These are phyloP conservation scores for Linnemannia hyalina DNA, from an alignment of 192 early-diverging fungal species.

Conservation along the genomic window DNA sequence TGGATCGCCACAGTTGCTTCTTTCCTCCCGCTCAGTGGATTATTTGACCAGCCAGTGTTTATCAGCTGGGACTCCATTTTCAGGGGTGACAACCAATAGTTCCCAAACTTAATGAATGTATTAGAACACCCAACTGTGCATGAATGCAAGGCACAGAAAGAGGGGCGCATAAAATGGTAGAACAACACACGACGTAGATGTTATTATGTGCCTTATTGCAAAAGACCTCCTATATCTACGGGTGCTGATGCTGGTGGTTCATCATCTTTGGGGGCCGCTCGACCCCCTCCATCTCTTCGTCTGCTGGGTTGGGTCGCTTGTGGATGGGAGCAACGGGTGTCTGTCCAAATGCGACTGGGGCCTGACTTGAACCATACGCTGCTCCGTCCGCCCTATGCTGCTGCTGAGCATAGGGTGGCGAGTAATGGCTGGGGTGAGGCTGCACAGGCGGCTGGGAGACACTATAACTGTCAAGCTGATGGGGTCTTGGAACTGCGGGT, in stretches of 20 bases:
- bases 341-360: background rate
- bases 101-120: background rate
- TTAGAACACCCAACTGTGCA: background rate
- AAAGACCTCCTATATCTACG: constrained; percentile 1
- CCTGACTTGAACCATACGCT: background rate
- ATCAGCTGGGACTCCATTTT: background rate
- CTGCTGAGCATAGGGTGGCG: constrained; percentile 7
- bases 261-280: constrained; percentile 31
- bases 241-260: constrained; percentile 2
- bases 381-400: background rate
- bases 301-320: constrained; percentile 18
- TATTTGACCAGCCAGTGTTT: background rate
- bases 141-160: background rate
- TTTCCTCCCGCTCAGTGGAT: background rate
- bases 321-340: background rate
- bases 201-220: background rate
- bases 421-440: background rate
- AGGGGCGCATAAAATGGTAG: background rate
- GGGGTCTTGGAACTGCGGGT: background rate
- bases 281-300: constrained; percentile 32
- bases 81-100: background rate
- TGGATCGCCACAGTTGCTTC: background rate
- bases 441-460: background rate
- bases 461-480: constrained; percentile 1
- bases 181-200: background rate